Conservation (phyloP, 306 rosid species). For the Gleditsia sinensis region DNA sequence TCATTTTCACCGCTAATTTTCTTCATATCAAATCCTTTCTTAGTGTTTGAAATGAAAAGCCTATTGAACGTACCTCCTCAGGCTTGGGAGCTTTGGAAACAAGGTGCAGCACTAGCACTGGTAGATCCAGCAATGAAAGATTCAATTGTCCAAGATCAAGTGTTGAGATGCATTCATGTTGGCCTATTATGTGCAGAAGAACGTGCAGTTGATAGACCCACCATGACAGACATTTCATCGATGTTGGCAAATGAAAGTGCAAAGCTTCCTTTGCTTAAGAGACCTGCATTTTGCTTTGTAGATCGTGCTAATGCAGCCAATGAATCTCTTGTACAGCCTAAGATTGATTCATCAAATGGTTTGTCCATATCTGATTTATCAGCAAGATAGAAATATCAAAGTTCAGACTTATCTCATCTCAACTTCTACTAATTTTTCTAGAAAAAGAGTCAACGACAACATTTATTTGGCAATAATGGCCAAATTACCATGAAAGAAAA, state of each 20-base stretch:
- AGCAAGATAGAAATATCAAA: too few species aligned
- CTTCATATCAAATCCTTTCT: background rate
- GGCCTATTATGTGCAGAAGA: slow-evolving; percentile 20
- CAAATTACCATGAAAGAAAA: too few species aligned
- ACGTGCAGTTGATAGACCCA: background rate
- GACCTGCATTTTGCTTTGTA: slow-evolving; percentile 17
- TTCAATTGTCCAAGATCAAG: background rate
- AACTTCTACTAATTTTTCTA: too few species aligned
- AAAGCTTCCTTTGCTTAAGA: background rate
- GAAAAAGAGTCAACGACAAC: too few species aligned
- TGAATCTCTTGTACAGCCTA: background rate
- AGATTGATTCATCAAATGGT: background rate
- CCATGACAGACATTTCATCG: slow-evolving; percentile 5
- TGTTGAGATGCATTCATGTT: slow-evolving; percentile 19
- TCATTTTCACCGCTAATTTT: background rate
- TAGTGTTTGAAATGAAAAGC: background rate
- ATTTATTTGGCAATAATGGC: too few species aligned
- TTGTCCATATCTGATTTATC: slow-evolving; percentile 16
- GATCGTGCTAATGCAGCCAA: background rate
- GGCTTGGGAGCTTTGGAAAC: slow-evolving; percentile 39
- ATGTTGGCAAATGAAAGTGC: slow-evolving; percentile 17
- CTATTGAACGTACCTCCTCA: background rate
- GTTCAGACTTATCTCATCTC: too few species aligned
- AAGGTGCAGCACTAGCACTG: background rate
- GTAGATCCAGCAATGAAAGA: slow-evolving; percentile 20